Evolutionary conservation across 2,329 filamentous ascomycete species (phyloP).

Genomic region (Aaosphaeria pasadenensis): DNA sequence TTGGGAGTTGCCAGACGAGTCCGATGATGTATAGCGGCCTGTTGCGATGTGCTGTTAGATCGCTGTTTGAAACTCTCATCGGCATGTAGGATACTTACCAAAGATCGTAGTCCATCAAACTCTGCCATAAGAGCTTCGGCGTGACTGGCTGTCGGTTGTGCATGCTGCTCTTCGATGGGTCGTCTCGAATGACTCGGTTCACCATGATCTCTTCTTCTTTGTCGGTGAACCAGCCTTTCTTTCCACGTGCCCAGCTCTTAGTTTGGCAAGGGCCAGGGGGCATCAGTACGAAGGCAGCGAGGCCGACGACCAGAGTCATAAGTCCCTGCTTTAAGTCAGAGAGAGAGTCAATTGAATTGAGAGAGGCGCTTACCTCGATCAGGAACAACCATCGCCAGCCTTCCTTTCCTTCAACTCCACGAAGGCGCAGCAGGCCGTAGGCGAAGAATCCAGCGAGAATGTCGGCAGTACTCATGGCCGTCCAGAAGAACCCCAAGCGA

Average conservation of each 20-base stretch:
- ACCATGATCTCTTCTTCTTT: conserved; percentile 61
- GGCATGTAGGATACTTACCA: conserved; percentile 8
- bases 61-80: no score
- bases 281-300: conserved; percentile 56
- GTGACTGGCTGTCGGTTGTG: conserved; percentile 34
- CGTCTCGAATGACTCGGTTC: conserved; percentile 60
- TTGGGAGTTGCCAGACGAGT: conserved; percentile 43
- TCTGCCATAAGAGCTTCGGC: conserved; percentile 16
- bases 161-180: conserved; percentile 55
- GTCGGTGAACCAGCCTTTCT: conserved; percentile 61
- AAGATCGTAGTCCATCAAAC: conserved; percentile 25
- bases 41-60: no score
- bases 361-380: conserved; percentile 36
- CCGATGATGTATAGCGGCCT: conserved; percentile 29
- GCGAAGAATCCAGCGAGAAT: conserved; percentile 35
- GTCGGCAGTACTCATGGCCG: conserved; percentile 25
- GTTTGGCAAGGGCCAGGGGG: conserved; percentile 50
- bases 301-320: conserved; percentile 52
- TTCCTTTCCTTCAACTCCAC: conserved; percentile 37
- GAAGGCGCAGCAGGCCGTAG: conserved; percentile 37
- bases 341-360: background rate
- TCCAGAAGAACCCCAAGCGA: conserved; percentile 42
- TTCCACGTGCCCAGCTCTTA: conserved; percentile 53
- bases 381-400: conserved; percentile 46
- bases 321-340: conserved; percentile 51